Evolutionary conservation across 2,329 filamentous ascomycete species (phyloP).

Genomic region (Exophiala sp.): DNA sequence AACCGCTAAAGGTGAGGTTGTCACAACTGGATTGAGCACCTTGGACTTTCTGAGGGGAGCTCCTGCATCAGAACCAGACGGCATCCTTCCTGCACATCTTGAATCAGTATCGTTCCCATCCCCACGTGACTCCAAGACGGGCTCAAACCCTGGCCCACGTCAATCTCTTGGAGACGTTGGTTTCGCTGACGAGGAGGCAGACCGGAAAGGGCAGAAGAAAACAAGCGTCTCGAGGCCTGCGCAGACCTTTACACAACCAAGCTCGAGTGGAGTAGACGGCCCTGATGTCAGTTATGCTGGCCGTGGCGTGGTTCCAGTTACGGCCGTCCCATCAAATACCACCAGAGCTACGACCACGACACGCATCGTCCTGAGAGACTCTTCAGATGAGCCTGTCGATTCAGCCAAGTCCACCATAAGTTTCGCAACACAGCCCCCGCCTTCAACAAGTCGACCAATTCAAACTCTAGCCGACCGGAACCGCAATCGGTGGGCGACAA

Average conservation of each 20-base stretch:
- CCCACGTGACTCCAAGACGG: not conserved
- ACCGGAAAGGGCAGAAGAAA: too few species aligned
- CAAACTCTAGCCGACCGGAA: not conserved
- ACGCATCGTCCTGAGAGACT: not conserved
- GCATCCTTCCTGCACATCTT: not conserved
- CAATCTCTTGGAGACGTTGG: too few species aligned
- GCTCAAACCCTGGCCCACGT: not conserved
- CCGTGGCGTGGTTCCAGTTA: too few species aligned
- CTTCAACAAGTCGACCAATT: not conserved
- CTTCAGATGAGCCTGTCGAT: not conserved
- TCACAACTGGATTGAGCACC: constrained; percentile 4
- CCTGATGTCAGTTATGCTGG: too few species aligned
- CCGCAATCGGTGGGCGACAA: constrained; percentile 10
- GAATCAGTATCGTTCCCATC: too few species aligned
- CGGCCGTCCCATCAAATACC: not conserved
- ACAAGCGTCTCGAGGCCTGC: too few species aligned
- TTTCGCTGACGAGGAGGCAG: too few species aligned
- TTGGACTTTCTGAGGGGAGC: constrained; percentile 10
- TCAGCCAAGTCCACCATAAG: not conserved
- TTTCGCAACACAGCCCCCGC: not conserved
- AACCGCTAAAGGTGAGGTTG: constrained; percentile 6
- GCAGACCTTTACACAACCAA: too few species aligned
- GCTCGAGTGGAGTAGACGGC: too few species aligned
- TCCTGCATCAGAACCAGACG: not conserved
- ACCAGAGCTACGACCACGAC: not conserved